These are phyloP conservation scores for Isabelozyma pseudorhagii DNA, from an alignment of 805 yeast genomes.

Conservation along the genomic window DNA sequence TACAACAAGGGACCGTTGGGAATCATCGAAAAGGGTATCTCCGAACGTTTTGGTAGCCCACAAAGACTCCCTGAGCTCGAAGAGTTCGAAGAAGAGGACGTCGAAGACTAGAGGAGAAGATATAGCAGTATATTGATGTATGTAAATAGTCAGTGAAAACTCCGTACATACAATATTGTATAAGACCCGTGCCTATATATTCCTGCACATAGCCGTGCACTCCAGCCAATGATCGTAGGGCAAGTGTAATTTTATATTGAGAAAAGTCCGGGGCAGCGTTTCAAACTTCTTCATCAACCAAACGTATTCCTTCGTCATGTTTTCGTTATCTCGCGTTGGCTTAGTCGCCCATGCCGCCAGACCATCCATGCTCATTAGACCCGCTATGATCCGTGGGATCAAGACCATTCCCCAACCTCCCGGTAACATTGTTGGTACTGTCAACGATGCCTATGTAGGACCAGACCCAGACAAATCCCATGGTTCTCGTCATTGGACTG, in stretches of 20 bases:
- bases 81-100: constrained; percentile 41
- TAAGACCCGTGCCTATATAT: not conserved
- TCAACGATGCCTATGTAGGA: constrained; percentile 66
- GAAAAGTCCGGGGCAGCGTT: constrained; percentile 9
- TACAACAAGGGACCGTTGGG: constrained; percentile 42
- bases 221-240: constrained; percentile 10
- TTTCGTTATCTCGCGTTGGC: constrained; percentile 28
- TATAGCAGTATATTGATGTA: too few species aligned
- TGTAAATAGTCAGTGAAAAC: constrained; percentile 2
- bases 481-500: constrained; percentile 75
- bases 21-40: constrained; percentile 34
- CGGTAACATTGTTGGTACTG: constrained; percentile 67
- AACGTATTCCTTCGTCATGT: constrained; percentile 13
- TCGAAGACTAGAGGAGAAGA: constrained; percentile 10
- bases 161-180: not conserved
- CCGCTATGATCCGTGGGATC: constrained; percentile 27
- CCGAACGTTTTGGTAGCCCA: constrained; percentile 37
- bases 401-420: constrained; percentile 67
- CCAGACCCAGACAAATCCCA: constrained; percentile 55
- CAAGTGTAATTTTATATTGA: constrained; percentile 9
- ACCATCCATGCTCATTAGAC: constrained; percentile 13
- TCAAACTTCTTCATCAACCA: not conserved
- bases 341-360: constrained; percentile 13
- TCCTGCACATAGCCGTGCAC: too few species aligned
- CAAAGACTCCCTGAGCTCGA: constrained; percentile 33